Percentiles rank a stretch among this genome's conserved stretches.
These are phyloP conservation scores for Eucalyptus marginata DNA, from an alignment of 345 rosid genomes.

Conservation along the genomic window DNA sequence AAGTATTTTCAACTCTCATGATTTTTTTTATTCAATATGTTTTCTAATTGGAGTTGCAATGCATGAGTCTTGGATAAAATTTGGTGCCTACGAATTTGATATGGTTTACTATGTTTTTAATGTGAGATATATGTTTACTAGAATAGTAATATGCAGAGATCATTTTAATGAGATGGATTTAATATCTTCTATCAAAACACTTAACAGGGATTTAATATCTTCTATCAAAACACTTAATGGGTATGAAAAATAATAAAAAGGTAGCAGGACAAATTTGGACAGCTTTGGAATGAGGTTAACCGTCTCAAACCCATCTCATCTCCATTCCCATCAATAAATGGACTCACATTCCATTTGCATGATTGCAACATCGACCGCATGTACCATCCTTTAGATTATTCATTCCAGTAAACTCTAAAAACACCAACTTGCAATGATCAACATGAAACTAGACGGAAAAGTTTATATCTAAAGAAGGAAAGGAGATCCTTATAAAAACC, in stretches of 20 bases:
- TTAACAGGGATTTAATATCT: no score
- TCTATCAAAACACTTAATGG: not conserved
- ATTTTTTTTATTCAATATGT: no score
- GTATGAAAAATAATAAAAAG: not conserved
- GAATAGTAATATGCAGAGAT: no score
- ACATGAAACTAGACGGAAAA: not conserved
- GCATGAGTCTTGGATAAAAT: no score
- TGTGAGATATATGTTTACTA: no score
- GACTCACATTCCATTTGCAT: not conserved
- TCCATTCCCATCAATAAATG: not conserved
- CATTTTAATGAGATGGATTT: not conserved
- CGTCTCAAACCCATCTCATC: not conserved
- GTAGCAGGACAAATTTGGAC: not conserved
- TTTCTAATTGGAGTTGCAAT: no score
- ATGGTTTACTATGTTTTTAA: no score
- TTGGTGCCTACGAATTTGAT: no score
- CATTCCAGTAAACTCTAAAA: not conserved
- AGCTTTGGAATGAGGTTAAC: not conserved
- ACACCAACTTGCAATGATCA: not conserved
- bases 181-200: not conserved
- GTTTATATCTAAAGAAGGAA: not conserved
- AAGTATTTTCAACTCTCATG: not conserved
- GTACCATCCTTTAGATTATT: not conserved
- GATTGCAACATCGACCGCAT: not conserved
- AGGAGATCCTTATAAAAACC: not conserved